phyloP scores from a whole-genome alignment of 2,329 filamentous ascomycete genomes.

The Ilyonectria destructans region DNA sequence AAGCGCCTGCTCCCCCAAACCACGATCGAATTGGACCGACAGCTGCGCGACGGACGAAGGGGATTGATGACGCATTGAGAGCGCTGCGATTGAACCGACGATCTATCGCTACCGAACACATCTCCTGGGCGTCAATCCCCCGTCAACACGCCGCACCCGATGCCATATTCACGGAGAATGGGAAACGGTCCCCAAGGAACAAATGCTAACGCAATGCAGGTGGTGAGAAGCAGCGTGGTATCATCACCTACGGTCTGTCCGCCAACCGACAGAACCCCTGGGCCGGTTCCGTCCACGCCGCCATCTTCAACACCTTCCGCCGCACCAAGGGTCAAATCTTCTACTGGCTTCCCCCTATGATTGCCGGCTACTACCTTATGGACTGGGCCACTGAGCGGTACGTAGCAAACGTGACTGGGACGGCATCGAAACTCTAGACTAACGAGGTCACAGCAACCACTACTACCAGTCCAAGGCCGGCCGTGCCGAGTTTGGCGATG shows the following conservation, averaged over 20 bases:
- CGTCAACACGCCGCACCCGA: neutral
- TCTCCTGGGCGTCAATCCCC: neutral
- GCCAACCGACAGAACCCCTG: constrained; percentile 92
- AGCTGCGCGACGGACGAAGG: constrained; percentile 43
- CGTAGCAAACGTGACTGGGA: constrained; percentile 49
- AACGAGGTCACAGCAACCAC: constrained; percentile 73
- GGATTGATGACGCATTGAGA: constrained; percentile 37
- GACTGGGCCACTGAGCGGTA: constrained; percentile 94
- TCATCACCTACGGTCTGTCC: constrained; percentile 82
- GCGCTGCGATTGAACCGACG: constrained; percentile 39
- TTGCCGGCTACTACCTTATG: constrained; percentile 86
- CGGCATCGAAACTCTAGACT: constrained; percentile 15
- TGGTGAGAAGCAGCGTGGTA: constrained; percentile 74
- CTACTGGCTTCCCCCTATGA: constrained; percentile 86
- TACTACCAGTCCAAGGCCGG: constrained; percentile 87
- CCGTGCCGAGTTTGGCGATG: constrained; percentile 68
- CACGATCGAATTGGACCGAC: constrained; percentile 42
- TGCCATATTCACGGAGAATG: constrained; percentile 16
- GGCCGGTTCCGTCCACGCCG: constrained; percentile 83
- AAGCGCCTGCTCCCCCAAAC: constrained; percentile 59
- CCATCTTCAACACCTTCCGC: constrained; percentile 96
- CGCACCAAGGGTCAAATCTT: constrained; percentile 89
- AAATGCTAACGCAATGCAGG: constrained; percentile 59
- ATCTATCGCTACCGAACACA: constrained; percentile 10
- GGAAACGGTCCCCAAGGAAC: neutral